Conservation (phyloP, 2,329 filamentous ascomycete species). For the Geoglossum cookeanum region DNA sequence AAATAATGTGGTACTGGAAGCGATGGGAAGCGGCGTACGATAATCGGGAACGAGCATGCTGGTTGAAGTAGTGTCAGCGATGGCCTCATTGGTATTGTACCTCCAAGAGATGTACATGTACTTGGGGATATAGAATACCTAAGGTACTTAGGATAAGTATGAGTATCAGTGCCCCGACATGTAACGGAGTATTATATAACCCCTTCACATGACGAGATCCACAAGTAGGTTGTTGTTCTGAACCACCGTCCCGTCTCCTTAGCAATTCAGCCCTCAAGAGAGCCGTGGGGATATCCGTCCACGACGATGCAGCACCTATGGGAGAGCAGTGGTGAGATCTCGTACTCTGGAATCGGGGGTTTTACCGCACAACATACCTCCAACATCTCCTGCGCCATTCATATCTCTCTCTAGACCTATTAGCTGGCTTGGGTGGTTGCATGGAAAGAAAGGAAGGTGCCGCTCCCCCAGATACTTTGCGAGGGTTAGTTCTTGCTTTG, state of each 20-base stretch:
- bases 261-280: neutral
- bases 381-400: neutral
- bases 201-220: constrained; percentile 28
- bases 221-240: constrained; percentile 29
- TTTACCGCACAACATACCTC: neutral
- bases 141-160: constrained; percentile 35
- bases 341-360: neutral
- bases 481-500: too few relatives aligned
- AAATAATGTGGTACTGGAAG: constrained; percentile 38
- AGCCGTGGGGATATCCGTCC: neutral
- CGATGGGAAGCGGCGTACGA: constrained; percentile 38
- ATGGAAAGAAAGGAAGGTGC: neutral
- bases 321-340: too few relatives aligned
- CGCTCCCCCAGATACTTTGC: too few relatives aligned
- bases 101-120: neutral
- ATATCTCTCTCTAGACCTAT: neutral
- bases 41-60: constrained; percentile 43
- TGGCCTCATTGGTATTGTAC: neutral
- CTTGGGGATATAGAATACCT: constrained; percentile 19
- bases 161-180: constrained; percentile 37
- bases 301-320: neutral
- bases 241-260: constrained; percentile 22
- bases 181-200: constrained; percentile 34
- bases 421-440: neutral
- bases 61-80: neutral